Evolutionary conservation across 495 filamentous ascomycete species (phyloP).

Genomic region (Podospora australis): DNA sequence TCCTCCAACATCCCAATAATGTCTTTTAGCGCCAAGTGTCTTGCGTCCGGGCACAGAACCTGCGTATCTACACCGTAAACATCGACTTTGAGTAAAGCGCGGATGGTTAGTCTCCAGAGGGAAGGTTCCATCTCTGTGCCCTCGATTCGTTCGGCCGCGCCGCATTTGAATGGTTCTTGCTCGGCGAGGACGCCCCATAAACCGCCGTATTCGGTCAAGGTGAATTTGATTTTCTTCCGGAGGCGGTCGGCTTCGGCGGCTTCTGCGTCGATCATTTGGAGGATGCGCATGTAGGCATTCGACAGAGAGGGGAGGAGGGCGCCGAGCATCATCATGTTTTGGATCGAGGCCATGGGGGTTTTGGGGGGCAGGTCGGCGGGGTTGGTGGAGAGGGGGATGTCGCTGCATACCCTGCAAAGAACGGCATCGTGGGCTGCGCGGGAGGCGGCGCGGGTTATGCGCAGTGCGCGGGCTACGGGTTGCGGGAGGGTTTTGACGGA

Average conservation of each 20-base stretch:
- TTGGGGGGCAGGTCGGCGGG: neutral
- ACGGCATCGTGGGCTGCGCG: constrained; percentile 51
- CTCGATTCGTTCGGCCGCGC: constrained; percentile 16
- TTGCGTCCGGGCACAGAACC: neutral
- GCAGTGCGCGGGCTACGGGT: constrained; percentile 39
- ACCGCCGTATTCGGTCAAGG: constrained; percentile 41
- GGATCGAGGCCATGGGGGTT: constrained; percentile 39
- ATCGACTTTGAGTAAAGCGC: constrained; percentile 46
- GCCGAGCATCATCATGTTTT: constrained; percentile 62
- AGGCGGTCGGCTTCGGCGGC: constrained; percentile 30
- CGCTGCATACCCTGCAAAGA: constrained; percentile 52
- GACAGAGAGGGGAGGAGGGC: constrained; percentile 57
- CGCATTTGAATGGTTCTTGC: constrained; percentile 15
- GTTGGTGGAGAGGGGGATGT: constrained; percentile 25
- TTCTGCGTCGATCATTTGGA: constrained; percentile 41
- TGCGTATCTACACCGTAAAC: constrained; percentile 41
- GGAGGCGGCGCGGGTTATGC: constrained; percentile 51
- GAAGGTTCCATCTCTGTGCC: constrained; percentile 35
- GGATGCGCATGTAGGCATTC: constrained; percentile 47
- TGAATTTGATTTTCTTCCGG: constrained; percentile 36
- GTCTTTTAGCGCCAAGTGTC: constrained; percentile 40
- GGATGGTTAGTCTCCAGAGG: constrained; percentile 44
- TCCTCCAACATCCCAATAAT: constrained; percentile 46
- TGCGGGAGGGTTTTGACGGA: constrained; percentile 40
- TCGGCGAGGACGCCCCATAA: constrained; percentile 27